Evolutionary conservation across 257 asterid genomes (phyloP), one percentile per base, ranked within the genome.

Genomic region (Ocimum tenuiflorum): DNA sequence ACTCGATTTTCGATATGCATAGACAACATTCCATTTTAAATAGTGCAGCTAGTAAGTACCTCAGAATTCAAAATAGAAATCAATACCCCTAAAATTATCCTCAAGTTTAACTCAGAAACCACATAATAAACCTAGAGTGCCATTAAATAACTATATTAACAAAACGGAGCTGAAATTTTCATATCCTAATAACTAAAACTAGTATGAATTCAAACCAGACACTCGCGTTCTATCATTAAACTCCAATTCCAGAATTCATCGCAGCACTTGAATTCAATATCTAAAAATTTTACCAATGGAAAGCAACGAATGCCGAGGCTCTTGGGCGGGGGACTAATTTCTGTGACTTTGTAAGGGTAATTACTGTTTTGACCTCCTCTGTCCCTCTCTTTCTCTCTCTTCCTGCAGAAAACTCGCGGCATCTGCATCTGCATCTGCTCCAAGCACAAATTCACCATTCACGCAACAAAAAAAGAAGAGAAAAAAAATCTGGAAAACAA

Each of bases 291-390:
- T 73, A 86, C 96, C 22, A 81, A 65, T 8, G 94, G 91, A 57
- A 88, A 84, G 81, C 96, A 83, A 60, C 95, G 95, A 74, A 85
- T 63, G 83, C 97, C 96, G 10, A 91, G 97, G 81, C 77, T 82
- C 77, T 86, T 86, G 51, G 98, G 96, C 59, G 98, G 96, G 7
- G 98, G 98, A 43, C 88, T 83, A 53, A 88, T 88, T 73, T 85
- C 95, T 47, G 79, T 77, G 46, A 91, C 95, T 71, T 86, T 88
- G 75, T 88, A 88, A 9, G 95, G 97, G 69, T 84, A 78, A 65
- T 79, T 43, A 43, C 7, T 83, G 73, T 70, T 80, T 36, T 77
- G 92, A n/a, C 82, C 78, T 29, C 86, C 83, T 70, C 82, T 77
- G 69, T 85, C 94, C 65, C 77, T 88, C 66, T 88, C 91, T 70